A percentile compares a stretch with the other conserved stretches of the same genome.
Evolutionary conservation across 768 basidiomycete genomes (phyloP).

Genomic region (Tricholoma saponaceum): DNA sequence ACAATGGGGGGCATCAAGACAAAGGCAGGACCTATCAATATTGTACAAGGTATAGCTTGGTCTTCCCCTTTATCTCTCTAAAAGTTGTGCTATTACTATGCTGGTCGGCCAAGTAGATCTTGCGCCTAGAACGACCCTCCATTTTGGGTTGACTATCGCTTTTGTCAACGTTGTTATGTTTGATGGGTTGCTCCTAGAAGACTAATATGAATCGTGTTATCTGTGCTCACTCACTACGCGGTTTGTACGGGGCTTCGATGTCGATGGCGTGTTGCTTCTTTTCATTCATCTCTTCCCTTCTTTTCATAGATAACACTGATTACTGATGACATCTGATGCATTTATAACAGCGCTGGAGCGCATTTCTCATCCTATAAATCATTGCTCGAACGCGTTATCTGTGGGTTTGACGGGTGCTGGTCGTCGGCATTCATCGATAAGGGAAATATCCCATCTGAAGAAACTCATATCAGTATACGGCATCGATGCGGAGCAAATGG

Average conservation of each 20-base stretch:
- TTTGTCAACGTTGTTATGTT: neutral
- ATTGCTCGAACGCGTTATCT: slow-evolving; percentile 30
- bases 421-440: slow-evolving; percentile 59
- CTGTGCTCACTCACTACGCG: slow-evolving; percentile 16
- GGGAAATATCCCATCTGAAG: slow-evolving; percentile 65
- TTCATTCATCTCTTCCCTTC: slow-evolving; percentile 6
- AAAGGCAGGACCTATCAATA: slow-evolving; percentile 19
- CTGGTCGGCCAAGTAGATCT: neutral
- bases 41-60: slow-evolving; percentile 33
- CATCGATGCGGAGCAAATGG: slow-evolving; percentile 71
- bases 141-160: neutral
- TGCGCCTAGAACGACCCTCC: neutral
- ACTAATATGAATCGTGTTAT: neutral
- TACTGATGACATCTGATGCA: slow-evolving; percentile 19
- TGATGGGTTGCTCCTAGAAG: neutral
- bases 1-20: slow-evolving; percentile 24
- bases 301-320: slow-evolving; percentile 14
- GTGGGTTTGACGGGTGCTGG: slow-evolving; percentile 37
- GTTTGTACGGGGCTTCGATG: slow-evolving; percentile 20
- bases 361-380: slow-evolving; percentile 40
- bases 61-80: slow-evolving; percentile 7
- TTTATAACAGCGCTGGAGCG: slow-evolving; percentile 55
- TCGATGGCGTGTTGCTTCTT: slow-evolving; percentile 12
- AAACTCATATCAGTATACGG: slow-evolving; percentile 69
- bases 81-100: neutral